Evolutionary conservation across 805 yeast species (phyloP).

Genomic region (Cyberlindnera petersonii): DNA sequence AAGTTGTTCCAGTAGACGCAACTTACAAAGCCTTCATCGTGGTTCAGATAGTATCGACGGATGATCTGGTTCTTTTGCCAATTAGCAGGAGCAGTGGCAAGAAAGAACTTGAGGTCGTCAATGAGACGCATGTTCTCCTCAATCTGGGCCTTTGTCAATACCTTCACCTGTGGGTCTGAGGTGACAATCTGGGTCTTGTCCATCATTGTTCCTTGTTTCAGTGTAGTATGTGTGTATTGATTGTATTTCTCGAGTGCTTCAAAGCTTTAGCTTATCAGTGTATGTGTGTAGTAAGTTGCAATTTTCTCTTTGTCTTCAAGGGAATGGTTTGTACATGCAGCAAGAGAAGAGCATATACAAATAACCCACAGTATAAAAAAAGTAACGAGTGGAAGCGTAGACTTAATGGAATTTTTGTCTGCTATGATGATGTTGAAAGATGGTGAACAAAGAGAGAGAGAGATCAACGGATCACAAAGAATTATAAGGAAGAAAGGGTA

Average conservation of each 20-base stretch:
- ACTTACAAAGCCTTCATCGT: slow-evolving; percentile 87
- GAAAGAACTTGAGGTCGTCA: slow-evolving; percentile 78
- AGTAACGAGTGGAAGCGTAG: too few species aligned
- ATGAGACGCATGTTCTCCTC: slow-evolving; percentile 58
- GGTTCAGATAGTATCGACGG: slow-evolving; percentile 77
- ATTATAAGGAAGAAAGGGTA: too few species aligned
- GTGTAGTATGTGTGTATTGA: background rate
- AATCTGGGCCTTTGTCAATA: slow-evolving; percentile 25
- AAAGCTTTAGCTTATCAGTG: too few species aligned
- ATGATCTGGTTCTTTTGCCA: slow-evolving; percentile 90
- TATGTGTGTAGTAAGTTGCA: too few species aligned
- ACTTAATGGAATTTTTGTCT: too few species aligned
- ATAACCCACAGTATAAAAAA: too few species aligned
- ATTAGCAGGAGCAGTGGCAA: slow-evolving; percentile 91
- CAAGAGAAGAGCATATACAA: too few species aligned
- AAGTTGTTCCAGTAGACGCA: slow-evolving; percentile 91
- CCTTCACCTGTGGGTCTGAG: slow-evolving; percentile 5
- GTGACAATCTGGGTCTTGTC: slow-evolving; percentile 8
- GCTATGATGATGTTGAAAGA: too few species aligned
- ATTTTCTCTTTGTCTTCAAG: too few species aligned
- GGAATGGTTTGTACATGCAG: too few species aligned
- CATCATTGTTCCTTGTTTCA: background rate
- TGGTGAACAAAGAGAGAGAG: too few species aligned
- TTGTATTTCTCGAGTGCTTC: background rate
- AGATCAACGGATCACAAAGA: too few species aligned